Conservation (phyloP, 225 moss, liverwort and hornwort genomes). For the Bryum argenteum region DNA sequence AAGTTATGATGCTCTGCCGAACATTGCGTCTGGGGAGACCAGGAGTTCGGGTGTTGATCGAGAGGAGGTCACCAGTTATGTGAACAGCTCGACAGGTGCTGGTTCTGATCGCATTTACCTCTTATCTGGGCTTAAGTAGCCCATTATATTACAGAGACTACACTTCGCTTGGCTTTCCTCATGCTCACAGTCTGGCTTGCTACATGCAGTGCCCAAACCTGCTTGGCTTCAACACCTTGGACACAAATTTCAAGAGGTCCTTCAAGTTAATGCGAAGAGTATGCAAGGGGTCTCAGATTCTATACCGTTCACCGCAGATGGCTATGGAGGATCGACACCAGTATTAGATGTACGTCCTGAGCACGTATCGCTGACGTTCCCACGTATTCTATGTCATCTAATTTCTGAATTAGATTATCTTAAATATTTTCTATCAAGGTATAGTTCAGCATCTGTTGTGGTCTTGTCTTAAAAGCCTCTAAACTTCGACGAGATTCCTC, state of each 20-base stretch:
- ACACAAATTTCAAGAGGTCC: conserved; percentile 61
- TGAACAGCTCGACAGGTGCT: conserved; percentile 41
- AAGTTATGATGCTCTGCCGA: conserved; percentile 32
- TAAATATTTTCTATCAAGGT: background rate
- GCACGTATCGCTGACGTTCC: background rate
- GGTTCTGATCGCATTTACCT: background rate
- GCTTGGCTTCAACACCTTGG: conserved; percentile 63
- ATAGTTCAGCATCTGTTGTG: background rate
- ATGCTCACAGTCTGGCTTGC: conserved; percentile 20
- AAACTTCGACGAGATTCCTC: background rate
- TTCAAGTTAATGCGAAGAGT: conserved; percentile 60
- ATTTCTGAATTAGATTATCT: background rate
- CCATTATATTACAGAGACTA: background rate
- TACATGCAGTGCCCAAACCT: conserved; percentile 47
- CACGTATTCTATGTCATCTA: background rate
- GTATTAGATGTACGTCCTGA: conserved; percentile 36
- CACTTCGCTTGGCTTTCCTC: conserved; percentile 13
- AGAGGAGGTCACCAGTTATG: conserved; percentile 27
- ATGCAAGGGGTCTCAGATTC: conserved; percentile 40
- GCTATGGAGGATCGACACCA: conserved; percentile 45
- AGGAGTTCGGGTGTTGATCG: conserved; percentile 19
- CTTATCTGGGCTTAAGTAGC: background rate
- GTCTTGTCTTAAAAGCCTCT: background rate
- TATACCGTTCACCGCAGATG: conserved; percentile 37
- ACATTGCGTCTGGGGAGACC: conserved; percentile 20